These are phyloP conservation scores for Aspergillus sp. DNA, from an alignment of 2,329 filamentous ascomycete species.

Conservation along the genomic window DNA sequence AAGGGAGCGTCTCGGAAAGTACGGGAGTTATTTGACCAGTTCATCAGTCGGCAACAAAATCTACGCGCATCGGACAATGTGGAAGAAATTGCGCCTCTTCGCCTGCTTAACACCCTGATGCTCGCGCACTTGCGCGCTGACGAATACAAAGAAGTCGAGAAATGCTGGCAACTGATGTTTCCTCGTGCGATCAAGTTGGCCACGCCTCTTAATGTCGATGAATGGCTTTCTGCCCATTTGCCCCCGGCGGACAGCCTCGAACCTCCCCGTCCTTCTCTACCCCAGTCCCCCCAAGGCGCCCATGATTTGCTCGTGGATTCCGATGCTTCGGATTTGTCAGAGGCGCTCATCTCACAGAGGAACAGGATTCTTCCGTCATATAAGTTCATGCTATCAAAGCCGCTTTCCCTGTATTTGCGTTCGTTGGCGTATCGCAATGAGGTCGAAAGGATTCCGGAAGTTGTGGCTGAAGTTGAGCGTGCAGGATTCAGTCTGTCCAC, in stretches of 20 bases:
- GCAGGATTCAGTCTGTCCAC: constrained; percentile 69
- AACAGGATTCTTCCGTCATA: constrained; percentile 30
- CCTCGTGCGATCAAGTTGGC: constrained; percentile 44
- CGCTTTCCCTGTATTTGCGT: constrained; percentile 48
- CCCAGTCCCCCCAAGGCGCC: constrained; percentile 1
- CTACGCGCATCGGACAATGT: constrained; percentile 7
- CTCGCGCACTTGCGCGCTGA: constrained; percentile 52
- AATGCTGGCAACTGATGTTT: constrained; percentile 61
- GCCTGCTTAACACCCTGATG: constrained; percentile 62
- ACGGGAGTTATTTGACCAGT: constrained; percentile 51
- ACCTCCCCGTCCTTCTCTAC: constrained; percentile 8
- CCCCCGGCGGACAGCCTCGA: constrained; percentile 3
- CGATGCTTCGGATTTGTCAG: background rate
- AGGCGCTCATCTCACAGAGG: background rate
- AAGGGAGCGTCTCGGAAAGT: constrained; percentile 43
- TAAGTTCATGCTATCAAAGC: constrained; percentile 44
- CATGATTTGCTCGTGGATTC: constrained; percentile 3
- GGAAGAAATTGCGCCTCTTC: constrained; percentile 41
- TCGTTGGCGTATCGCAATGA: constrained; percentile 49
- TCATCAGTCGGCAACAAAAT: constrained; percentile 23
- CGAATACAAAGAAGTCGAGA: constrained; percentile 54
- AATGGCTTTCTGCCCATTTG: constrained; percentile 10
- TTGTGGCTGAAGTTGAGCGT: constrained; percentile 51
- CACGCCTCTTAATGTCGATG: constrained; percentile 26
- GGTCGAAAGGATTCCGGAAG: constrained; percentile 44